Conservation (phyloP, 306 rosid genomes). For the Argentina anserina region DNA sequence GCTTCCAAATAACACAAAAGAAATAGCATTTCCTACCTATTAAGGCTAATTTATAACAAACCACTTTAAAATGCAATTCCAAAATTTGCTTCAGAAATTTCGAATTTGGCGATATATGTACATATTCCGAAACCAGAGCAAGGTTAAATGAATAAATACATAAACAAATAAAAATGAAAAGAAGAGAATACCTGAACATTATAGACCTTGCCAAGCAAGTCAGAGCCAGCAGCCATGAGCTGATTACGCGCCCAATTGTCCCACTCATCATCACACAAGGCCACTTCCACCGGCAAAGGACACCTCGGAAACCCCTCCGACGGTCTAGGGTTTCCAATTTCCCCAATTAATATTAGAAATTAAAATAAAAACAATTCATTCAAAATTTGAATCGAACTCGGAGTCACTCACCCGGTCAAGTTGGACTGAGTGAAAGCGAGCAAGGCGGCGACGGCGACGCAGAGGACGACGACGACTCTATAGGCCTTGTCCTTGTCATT, state of each 20-base stretch:
- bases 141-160: not conserved
- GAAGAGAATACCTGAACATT: constrained; percentile 61
- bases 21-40: not conserved
- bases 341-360: not conserved
- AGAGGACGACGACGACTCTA: constrained; percentile 41
- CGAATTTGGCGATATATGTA: not conserved
- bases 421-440: constrained; percentile 63
- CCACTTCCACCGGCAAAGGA: constrained; percentile 47
- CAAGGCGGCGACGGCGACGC: constrained; percentile 64
- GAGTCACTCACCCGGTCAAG: constrained; percentile 69
- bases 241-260: constrained; percentile 86
- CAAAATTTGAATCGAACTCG: not conserved
- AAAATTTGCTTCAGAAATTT: not conserved
- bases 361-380: not conserved
- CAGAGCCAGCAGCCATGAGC: constrained; percentile 86
- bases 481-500: constrained; percentile 30
- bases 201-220: constrained; percentile 77
- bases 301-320: constrained; percentile 58
- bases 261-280: constrained; percentile 44
- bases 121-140: not conserved
- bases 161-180: not conserved
- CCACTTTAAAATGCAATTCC: not conserved
- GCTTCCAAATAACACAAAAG: not conserved
- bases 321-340: constrained; percentile 43
- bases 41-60: not conserved